Conservation (phyloP, 306 rosid species). For the Trichosanthes cucumerina region DNA sequence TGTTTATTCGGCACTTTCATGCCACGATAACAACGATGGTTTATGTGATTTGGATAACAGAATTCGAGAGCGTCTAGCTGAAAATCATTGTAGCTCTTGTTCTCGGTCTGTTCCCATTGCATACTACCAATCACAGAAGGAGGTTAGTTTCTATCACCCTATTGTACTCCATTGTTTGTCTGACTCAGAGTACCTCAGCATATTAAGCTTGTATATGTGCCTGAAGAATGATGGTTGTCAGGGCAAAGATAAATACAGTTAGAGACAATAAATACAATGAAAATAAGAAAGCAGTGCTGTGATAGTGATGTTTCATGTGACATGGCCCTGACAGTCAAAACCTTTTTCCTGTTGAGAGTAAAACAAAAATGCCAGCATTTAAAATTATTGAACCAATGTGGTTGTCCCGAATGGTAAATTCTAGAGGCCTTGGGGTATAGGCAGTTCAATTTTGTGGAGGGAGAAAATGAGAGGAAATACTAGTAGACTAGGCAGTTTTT, state of each 20-base stretch:
- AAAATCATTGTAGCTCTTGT: slow-evolving; percentile 77
- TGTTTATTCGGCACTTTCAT: slow-evolving; percentile 37
- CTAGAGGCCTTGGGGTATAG: not conserved
- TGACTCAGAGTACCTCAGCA: slow-evolving; percentile 9
- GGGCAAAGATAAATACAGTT: not conserved
- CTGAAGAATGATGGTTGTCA: slow-evolving; percentile 2
- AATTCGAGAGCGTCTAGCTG: slow-evolving; percentile 79
- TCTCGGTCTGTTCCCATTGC: slow-evolving; percentile 65
- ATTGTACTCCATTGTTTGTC: slow-evolving; percentile 2
- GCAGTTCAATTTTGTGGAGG: not conserved
- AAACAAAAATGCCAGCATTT: not conserved
- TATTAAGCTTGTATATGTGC: slow-evolving; percentile 6
- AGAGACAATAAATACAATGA: not conserved
- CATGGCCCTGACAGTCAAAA: not conserved
- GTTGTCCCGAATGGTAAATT: not conserved
- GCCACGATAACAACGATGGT: slow-evolving; percentile 23
- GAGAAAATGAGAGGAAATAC: not conserved
- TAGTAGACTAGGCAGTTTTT: not conserved
- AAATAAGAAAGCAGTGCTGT: not conserved
- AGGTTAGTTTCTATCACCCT: slow-evolving; percentile 37
- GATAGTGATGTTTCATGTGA: not conserved
- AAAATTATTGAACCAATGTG: not conserved
- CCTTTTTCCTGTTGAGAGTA: not conserved
- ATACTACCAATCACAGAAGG: slow-evolving; percentile 86
- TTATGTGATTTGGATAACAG: slow-evolving; percentile 64